Conservation (phyloP, 2,329 filamentous ascomycete species). For the Fusarium dimerum region DNA sequence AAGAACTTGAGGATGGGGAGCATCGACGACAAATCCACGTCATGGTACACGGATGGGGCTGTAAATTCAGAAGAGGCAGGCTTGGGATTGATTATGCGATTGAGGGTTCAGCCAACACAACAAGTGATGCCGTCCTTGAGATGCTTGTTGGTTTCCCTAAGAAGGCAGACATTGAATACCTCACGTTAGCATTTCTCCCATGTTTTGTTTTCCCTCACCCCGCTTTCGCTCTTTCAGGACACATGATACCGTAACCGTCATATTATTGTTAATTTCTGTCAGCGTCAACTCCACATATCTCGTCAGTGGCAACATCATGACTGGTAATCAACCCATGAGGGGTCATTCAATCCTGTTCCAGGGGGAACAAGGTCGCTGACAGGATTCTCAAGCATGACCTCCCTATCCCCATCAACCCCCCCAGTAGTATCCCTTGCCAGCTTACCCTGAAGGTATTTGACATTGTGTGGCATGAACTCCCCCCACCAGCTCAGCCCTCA, state of each 20-base stretch:
- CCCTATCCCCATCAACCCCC: no score
- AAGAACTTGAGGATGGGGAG: slow-evolving; percentile 2
- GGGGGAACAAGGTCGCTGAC: slow-evolving; percentile 15
- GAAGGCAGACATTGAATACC: no score
- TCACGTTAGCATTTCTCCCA: no score
- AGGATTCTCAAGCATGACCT: slow-evolving; percentile 7
- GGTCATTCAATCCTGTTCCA: neutral
- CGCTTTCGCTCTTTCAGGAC: no score
- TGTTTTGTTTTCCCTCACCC: no score
- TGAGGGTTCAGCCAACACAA: no score
- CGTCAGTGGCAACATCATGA: slow-evolving; percentile 14
- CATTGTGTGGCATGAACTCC: no score
- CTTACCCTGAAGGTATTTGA: no score
- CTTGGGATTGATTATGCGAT: slow-evolving; percentile 1
- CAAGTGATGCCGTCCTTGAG: no score
- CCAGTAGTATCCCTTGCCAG: no score
- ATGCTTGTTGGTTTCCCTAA: no score
- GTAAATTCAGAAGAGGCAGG: slow-evolving; percentile 17
- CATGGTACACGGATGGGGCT: slow-evolving; percentile 21
- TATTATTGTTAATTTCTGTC: slow-evolving; percentile 21
- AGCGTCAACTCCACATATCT: slow-evolving; percentile 10
- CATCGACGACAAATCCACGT: slow-evolving; percentile 25
- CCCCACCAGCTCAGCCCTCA: no score
- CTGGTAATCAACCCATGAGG: slow-evolving; percentile 7
- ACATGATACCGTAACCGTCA: neutral